Percentiles rank a stretch among this genome's conserved stretches.
Conservation (phyloP, 225 moss, liverwort and hornwort species). For the Neckera pumila region DNA sequence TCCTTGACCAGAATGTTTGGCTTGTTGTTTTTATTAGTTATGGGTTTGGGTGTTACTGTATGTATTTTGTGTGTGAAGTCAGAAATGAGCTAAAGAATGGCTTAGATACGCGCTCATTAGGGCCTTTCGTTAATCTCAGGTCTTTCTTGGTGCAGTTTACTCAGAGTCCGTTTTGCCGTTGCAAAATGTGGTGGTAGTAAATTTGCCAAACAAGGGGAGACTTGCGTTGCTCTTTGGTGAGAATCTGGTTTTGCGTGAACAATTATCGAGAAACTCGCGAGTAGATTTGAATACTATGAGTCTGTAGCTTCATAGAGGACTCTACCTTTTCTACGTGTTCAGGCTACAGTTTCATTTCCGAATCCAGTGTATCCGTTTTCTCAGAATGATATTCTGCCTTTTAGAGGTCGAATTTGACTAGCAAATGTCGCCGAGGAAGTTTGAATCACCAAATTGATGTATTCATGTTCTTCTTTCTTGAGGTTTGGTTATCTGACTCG, state of each 20-base stretch:
- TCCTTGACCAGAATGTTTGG: background rate
- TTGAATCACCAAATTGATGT: background rate
- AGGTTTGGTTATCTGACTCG: background rate
- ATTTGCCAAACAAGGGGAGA: background rate
- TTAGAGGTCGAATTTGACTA: background rate
- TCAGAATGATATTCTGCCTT: background rate
- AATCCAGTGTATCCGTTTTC: background rate
- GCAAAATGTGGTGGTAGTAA: too few species aligned
- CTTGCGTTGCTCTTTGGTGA: background rate
- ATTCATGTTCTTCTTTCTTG: background rate
- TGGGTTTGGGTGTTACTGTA: background rate
- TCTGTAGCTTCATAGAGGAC: background rate
- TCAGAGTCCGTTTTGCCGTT: background rate
- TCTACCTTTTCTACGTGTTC: background rate
- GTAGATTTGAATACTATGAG: too few species aligned
- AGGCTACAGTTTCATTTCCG: background rate
- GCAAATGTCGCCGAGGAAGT: accelerated
- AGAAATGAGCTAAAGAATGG: background rate
- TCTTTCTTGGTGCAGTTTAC: background rate
- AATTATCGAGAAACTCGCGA: background rate
- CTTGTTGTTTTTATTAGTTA: background rate
- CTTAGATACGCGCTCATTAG: background rate
- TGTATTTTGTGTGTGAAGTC: background rate
- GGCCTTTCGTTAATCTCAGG: background rate
- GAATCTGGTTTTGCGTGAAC: background rate